Percentiles rank a stretch among this genome's conserved stretches.
Conservation (phyloP, 2,329 filamentous ascomycete species). For the Penicillium sp. region DNA sequence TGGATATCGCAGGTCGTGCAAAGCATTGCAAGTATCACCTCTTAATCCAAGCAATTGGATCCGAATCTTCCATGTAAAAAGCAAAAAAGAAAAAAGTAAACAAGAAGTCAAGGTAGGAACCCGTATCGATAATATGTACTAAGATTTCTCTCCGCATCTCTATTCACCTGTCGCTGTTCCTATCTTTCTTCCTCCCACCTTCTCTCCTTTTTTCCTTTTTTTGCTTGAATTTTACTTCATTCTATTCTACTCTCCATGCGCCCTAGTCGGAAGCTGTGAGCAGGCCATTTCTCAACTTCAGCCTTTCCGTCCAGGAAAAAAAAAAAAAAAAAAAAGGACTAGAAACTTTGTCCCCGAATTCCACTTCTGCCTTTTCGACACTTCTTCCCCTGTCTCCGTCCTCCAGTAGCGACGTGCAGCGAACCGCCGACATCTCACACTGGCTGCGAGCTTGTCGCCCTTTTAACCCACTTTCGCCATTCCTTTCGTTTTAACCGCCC, state of each 20-base stretch:
- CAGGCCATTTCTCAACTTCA: slow-evolving; percentile 28
- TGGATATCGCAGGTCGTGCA: background rate
- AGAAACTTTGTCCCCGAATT: slow-evolving; percentile 14
- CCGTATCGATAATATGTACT: background rate
- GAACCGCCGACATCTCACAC: slow-evolving; percentile 22
- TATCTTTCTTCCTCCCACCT: slow-evolving; percentile 17
- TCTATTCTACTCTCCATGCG: slow-evolving; percentile 28
- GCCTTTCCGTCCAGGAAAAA: background rate
- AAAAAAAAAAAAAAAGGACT: slow-evolving; percentile 12
- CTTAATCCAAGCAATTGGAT: background rate
- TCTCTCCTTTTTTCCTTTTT: slow-evolving; percentile 16
- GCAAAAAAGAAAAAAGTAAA: background rate
- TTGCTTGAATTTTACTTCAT: slow-evolving; percentile 6
- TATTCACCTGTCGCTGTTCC: slow-evolving; percentile 1
- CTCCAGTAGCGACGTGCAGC: slow-evolving; percentile 20
- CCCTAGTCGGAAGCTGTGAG: slow-evolving; percentile 37
- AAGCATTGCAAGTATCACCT: background rate
- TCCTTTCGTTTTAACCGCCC: background rate
- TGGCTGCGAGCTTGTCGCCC: slow-evolving; percentile 30
- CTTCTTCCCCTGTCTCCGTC: slow-evolving; percentile 17
- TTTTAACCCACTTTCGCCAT: slow-evolving; percentile 18
- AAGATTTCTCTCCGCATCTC: slow-evolving; percentile 2
- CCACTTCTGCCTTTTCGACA: slow-evolving; percentile 13
- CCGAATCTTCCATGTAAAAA: background rate
- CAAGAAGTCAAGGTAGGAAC: background rate